Conservation (phyloP, 2,329 filamentous ascomycete species). For the Celoporthe dispersa region DNA sequence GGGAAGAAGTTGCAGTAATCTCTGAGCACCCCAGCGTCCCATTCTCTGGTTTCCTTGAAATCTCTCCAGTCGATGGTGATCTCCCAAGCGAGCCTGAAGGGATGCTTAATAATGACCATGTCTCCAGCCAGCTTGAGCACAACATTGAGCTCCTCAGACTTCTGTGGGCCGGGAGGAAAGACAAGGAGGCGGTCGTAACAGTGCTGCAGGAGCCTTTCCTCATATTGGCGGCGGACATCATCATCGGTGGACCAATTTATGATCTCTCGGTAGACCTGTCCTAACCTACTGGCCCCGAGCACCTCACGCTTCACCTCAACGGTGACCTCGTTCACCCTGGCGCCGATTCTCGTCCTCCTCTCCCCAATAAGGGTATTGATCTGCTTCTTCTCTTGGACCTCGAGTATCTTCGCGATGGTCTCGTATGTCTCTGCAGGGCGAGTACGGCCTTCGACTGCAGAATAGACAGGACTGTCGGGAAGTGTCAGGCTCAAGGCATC, state of each 20-base stretch:
- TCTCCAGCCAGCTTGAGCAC: constrained; percentile 80
- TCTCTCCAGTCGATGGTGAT: constrained; percentile 90
- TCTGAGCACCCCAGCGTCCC: constrained; percentile 77
- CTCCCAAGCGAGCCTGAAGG: constrained; percentile 88
- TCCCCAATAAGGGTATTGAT: constrained; percentile 92
- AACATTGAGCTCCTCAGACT: constrained; percentile 70
- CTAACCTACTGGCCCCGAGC: constrained; percentile 74
- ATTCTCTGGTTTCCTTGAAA: constrained; percentile 71
- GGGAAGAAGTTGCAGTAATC: constrained; percentile 87
- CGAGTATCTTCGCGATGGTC: constrained; percentile 80
- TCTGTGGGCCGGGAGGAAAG: constrained; percentile 65
- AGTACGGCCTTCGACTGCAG: constrained; percentile 80
- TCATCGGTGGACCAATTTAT: constrained; percentile 93
- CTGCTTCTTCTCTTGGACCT: constrained; percentile 83
- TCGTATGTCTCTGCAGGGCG: constrained; percentile 81
- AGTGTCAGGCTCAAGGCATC: constrained; percentile 76
- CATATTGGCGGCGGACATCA: constrained; percentile 78
- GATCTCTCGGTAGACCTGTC: constrained; percentile 77
- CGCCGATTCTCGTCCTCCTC: constrained; percentile 83
- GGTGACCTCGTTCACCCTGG: constrained; percentile 81
- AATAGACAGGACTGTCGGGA: constrained; percentile 80
- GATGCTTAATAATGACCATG: constrained; percentile 96
- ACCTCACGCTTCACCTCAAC: constrained; percentile 87
- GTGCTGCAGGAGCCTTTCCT: constrained; percentile 85
- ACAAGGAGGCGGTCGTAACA: constrained; percentile 79